These are phyloP conservation scores for Backusella parvicylindrica DNA, from an alignment of 192 early-diverging fungal species.

Conservation along the genomic window DNA sequence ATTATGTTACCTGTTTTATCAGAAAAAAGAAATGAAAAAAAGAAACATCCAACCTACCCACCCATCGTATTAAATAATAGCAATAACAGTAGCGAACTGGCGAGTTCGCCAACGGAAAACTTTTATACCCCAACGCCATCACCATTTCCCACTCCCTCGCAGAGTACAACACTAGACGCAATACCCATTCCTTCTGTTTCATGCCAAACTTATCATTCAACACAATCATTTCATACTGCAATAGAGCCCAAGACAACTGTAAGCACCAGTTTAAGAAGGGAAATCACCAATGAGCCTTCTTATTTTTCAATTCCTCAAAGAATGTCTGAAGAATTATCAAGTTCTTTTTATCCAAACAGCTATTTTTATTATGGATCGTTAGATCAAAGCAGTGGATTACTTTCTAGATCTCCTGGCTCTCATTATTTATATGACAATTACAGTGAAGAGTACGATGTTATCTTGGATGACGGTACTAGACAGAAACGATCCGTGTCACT, in stretches of 20 bases:
- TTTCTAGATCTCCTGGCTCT: neutral
- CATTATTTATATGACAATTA: neutral
- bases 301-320: neutral
- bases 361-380: conserved; percentile 3
- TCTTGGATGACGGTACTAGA: conserved; percentile 36
- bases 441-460: conserved; percentile 29
- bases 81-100: neutral
- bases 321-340: neutral
- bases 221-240: conserved; percentile 6
- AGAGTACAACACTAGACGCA: neutral
- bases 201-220: neutral
- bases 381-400: neutral
- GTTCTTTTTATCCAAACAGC: neutral
- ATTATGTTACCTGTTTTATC: neutral
- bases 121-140: neutral
- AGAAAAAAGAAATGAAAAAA: neutral
- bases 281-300: neutral
- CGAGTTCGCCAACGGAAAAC: neutral
- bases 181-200: neutral
- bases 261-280: neutral
- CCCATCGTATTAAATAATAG: neutral
- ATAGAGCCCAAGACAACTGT: neutral
- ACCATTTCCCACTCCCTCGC: neutral
- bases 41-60: neutral
- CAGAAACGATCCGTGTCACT: conserved; percentile 32